Evolutionary conservation across 192 early-diverging fungal species (phyloP), one percentile per base, ranked within the genome.

Genomic region (Podila minutissima): DNA sequence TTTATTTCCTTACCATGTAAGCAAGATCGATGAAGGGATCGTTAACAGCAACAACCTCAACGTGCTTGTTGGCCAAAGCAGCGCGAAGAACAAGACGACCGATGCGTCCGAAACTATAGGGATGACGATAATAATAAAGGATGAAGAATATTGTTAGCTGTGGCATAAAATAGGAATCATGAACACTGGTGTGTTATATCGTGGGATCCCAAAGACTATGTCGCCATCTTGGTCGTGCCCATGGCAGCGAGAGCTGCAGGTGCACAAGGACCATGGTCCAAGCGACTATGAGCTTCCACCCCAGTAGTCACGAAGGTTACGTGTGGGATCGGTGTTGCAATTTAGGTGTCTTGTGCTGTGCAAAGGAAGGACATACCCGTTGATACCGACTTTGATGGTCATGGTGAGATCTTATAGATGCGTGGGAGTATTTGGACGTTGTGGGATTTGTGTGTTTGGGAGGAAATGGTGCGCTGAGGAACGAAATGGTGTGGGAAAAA

Each of bases 41-140:
- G 87, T 98, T 98, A 89, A 99, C 89, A 66, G 93, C 93, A 22
- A 96, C 93, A 62, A 99, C 95, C 63, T 93, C 78, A 57, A 96
- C 87, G 20, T 89, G 73, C 50, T 89, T 81, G 85, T 93, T 88
- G 76, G 88, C 82, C 28, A 96, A 86, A 50, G 96, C 90, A 60
- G 95, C 92, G 82, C 97, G 94, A 82, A 99, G 88, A 41, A 99
- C 97, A 64, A 99, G 92, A 86, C 97, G 97, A 71, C 97, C 97
- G 74, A 99, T 99, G 86, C 97, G 97, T 81, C 97, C 97, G 85
- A 98, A 99, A 62, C 94, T 88, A 81, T 29, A 20, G 29, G 17
- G 53, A 20, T 13, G 9, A 61, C n/a, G n/a, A 31, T 26, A 10
- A n/a, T 49, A 5, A 53, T 10, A 53, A 26, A 13, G n/a, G 17